Percentiles rank a stretch among this genome's conserved stretches.
phyloP scores from a whole-genome alignment of 148 eudicot genomes.

The Bassia scoparia region DNA sequence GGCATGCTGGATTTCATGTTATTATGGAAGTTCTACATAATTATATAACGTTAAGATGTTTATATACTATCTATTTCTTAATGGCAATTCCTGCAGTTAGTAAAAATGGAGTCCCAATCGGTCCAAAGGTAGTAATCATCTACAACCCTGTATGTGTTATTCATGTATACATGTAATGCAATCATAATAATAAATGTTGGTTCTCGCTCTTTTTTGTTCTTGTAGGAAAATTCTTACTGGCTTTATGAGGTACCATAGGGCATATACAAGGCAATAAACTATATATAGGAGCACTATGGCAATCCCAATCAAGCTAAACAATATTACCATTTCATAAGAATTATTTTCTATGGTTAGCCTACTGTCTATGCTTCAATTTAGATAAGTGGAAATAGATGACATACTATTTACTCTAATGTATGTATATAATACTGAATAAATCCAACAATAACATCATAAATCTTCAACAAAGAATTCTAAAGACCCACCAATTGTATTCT shows the following conservation, averaged over 20 bases:
- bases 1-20: conserved; percentile 84
- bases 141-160: neutral
- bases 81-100: conserved; percentile 39
- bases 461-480: too few relatives aligned
- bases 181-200: too few relatives aligned
- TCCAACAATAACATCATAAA: too few relatives aligned
- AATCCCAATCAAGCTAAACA: too few relatives aligned
- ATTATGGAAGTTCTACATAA: conserved; percentile 12
- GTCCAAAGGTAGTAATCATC: conserved; percentile 54
- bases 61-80: neutral
- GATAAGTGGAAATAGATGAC: too few relatives aligned
- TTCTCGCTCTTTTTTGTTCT: neutral
- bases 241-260: conserved; percentile 92
- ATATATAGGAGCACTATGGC: conserved; percentile 73
- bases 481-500: too few relatives aligned
- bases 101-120: conserved; percentile 72
- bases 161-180: neutral
- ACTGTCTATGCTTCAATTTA: too few relatives aligned
- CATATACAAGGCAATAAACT: conserved; percentile 68
- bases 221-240: conserved; percentile 77
- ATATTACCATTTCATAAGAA: too few relatives aligned
- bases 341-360: too few relatives aligned
- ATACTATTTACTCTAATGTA: too few relatives aligned
- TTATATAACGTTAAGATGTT: too few relatives aligned
- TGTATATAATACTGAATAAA: too few relatives aligned